These are phyloP conservation scores for Quercus parvula DNA, from an alignment of 306 rosid genomes.

Conservation along the genomic window DNA sequence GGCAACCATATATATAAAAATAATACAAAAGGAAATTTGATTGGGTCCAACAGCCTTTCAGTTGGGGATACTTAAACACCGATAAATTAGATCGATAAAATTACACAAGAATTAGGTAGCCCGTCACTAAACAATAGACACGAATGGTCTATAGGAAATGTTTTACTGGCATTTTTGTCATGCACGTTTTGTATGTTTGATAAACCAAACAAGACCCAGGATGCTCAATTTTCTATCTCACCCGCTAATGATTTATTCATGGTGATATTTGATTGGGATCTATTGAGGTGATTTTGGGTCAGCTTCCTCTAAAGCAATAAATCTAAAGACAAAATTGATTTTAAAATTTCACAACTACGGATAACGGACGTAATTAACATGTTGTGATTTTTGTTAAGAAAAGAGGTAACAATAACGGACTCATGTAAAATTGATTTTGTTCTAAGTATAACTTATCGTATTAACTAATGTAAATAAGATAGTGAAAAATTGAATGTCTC, in stretches of 20 bases:
- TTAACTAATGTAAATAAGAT: too few species aligned
- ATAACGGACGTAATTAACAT: too few species aligned
- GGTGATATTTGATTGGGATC: too few species aligned
- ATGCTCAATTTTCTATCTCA: neutral
- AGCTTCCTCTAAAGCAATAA: too few species aligned
- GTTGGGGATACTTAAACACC: conserved; percentile 38
- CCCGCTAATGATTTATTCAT: neutral
- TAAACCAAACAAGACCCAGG: neutral
- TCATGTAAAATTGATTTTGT: too few species aligned
- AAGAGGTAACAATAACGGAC: too few species aligned
- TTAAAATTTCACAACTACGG: too few species aligned
- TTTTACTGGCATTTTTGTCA: neutral
- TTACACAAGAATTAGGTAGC: conserved; percentile 35
- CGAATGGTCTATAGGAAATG: neutral
- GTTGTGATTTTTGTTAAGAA: too few species aligned
- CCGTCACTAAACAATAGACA: conserved; percentile 32
- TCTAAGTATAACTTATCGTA: too few species aligned
- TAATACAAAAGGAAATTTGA: conserved; percentile 20
- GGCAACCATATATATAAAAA: neutral
- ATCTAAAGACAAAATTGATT: too few species aligned
- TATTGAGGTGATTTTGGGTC: too few species aligned
- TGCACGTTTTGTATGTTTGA: neutral
- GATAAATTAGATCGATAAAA: neutral
- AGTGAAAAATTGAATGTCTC: too few species aligned
- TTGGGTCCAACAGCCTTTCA: conserved; percentile 45